phyloP scores from a whole-genome alignment of 148 eudicot genomes.

The Vaccinium macrocarpon region DNA sequence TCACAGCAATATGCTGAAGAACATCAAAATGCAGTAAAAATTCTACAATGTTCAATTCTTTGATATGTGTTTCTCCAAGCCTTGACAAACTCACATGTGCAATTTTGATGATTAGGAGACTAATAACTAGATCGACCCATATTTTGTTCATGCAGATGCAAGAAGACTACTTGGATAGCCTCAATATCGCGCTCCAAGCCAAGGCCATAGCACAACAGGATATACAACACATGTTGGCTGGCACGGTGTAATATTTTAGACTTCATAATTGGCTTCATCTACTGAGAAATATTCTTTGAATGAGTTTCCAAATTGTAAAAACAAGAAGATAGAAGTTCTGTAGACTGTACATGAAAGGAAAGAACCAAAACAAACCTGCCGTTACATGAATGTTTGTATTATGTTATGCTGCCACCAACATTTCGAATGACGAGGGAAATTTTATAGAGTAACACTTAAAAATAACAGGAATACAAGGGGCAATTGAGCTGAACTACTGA shows the following conservation, averaged over 20 bases:
- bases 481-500: slow-evolving; percentile 35
- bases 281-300: neutral
- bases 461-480: slow-evolving; percentile 1
- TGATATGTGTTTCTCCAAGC: too few relatives aligned
- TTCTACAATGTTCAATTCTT: too few relatives aligned
- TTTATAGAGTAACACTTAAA: neutral
- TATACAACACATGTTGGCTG: too few relatives aligned
- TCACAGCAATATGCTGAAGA: too few relatives aligned
- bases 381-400: slow-evolving; percentile 85
- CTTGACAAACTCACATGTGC: too few relatives aligned
- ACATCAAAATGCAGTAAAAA: too few relatives aligned
- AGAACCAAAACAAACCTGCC: slow-evolving; percentile 63
- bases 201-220: too few relatives aligned
- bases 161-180: too few relatives aligned
- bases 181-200: too few relatives aligned
- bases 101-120: too few relatives aligned
- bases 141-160: too few relatives aligned
- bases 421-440: slow-evolving; percentile 5
- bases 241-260: neutral
- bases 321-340: neutral
- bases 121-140: too few relatives aligned
- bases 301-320: neutral
- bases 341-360: neutral
- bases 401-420: slow-evolving; percentile 98
- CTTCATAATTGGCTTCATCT: neutral